Conservation (phyloP, 139 green algal species). For the Eudorina sp. region DNA sequence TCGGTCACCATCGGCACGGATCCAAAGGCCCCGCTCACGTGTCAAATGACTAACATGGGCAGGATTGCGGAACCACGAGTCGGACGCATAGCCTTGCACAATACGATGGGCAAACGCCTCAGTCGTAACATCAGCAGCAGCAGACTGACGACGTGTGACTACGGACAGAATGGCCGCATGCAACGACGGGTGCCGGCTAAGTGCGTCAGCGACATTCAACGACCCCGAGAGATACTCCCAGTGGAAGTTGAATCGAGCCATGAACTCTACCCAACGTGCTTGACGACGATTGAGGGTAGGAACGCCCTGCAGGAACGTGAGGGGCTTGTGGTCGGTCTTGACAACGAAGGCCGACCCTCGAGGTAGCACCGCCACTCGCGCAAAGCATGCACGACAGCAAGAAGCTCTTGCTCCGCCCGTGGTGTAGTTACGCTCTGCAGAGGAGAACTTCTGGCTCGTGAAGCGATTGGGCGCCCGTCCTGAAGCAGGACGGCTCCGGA, state of each 20-base stretch:
- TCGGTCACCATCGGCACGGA: not conserved
- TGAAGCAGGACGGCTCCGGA: not conserved
- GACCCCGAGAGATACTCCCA: not conserved
- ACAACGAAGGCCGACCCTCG: not conserved
- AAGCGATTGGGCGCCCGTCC: not conserved
- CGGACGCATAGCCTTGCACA: not conserved
- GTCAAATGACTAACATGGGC: not conserved
- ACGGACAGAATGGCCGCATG: not conserved
- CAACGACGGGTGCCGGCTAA: slow-evolving; percentile 8
- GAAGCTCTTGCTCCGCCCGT: not conserved
- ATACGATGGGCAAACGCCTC: not conserved
- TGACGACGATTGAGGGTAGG: not conserved
- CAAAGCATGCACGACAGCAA: not conserved
- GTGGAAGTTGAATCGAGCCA: not conserved
- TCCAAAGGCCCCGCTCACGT: not conserved
- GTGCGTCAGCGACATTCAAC: slow-evolving; percentile 5
- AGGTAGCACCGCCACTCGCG: slow-evolving; percentile 22
- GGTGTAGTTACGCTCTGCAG: slow-evolving; percentile 12
- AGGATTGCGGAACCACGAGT: not conserved
- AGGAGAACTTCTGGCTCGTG: not conserved
- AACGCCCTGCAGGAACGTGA: not conserved
- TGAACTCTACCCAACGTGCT: slow-evolving; percentile 3
- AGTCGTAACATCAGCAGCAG: not conserved
- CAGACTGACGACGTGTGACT: no score
- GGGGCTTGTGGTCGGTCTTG: slow-evolving; percentile 23